Evolutionary conservation across 1,139 yeast genomes (phyloP).

Genomic region (Candida sp.): DNA sequence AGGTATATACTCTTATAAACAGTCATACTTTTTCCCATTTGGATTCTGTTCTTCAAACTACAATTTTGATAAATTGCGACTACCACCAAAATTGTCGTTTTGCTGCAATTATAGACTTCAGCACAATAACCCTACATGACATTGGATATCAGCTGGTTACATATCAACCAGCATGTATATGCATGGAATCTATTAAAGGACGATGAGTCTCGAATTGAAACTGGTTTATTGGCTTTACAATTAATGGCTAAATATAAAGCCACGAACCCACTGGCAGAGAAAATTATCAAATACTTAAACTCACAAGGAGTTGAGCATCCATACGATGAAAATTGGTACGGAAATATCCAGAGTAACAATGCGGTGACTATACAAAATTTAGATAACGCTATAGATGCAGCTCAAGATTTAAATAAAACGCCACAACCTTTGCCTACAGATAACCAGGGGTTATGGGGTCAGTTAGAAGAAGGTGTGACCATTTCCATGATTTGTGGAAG

Average conservation of each 20-base stretch:
- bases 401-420: conserved; percentile 3
- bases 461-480: conserved; percentile 7
- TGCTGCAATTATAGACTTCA: no score
- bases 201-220: conserved; percentile 1
- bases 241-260: conserved; percentile 19
- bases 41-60: no score
- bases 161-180: conserved; percentile 10
- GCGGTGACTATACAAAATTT: not conserved
- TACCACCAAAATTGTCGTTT: no score
- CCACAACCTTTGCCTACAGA: not conserved
- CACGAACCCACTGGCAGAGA: conserved; percentile 13
- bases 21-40: no score
- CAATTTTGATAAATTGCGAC: no score
- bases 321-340: conserved; percentile 1
- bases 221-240: conserved; percentile 8
- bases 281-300: conserved; percentile 9
- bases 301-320: conserved; percentile 1
- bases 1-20: no score
- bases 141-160: no score
- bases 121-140: no score
- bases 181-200: conserved; percentile 10
- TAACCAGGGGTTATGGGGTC: conserved; percentile 7
- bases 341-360: conserved; percentile 3
- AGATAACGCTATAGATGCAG: not conserved
- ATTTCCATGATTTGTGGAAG: conserved; percentile 14